phyloP scores from a whole-genome alignment of 352 stramenopile species.

The Salisapilia sapeloensis region DNA sequence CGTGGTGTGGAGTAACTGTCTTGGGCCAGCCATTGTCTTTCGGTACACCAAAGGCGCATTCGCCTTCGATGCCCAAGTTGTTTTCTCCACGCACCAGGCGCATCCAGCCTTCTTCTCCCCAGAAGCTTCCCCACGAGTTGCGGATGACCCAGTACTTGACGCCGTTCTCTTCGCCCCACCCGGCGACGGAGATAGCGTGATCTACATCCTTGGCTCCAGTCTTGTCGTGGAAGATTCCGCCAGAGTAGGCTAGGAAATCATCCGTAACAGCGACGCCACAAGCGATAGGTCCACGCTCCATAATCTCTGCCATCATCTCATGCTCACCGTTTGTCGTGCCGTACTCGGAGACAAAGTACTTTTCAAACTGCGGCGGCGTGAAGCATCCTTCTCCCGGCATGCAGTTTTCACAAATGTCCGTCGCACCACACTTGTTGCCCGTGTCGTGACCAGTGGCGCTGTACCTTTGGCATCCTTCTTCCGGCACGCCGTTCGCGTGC shows the following conservation, averaged over 20 bases:
- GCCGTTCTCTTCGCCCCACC: constrained; percentile 84
- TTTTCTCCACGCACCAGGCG: constrained; percentile 82
- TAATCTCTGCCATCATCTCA: constrained; percentile 95
- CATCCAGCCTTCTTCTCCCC: constrained; percentile 94
- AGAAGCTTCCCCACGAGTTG: constrained; percentile 90
- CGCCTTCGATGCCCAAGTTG: constrained; percentile 86
- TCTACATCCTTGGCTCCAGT: constrained; percentile 46
- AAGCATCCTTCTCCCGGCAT: constrained; percentile 62
- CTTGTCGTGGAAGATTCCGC: constrained; percentile 88
- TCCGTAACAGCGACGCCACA: constrained; percentile 87
- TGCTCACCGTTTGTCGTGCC: constrained; percentile 80
- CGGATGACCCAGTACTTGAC: constrained; percentile 92
- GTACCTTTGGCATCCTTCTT: constrained; percentile 92
- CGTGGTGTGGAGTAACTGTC: constrained; percentile 10
- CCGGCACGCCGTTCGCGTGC: constrained; percentile 82
- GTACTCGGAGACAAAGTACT: constrained; percentile 92
- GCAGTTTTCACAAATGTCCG: constrained; percentile 91
- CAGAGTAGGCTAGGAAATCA: constrained; percentile 83
- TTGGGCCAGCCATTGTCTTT: constrained; percentile 55
- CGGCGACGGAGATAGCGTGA: constrained; percentile 92
- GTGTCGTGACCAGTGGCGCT: constrained; percentile 83
- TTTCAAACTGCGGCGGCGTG: constrained; percentile 84
- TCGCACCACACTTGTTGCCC: constrained; percentile 63
- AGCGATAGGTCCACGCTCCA: constrained; percentile 86
- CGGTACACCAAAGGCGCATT: constrained; percentile 87